Evolutionary conservation across 495 filamentous ascomycete genomes (phyloP).

Genomic region (Xylaria scruposa): DNA sequence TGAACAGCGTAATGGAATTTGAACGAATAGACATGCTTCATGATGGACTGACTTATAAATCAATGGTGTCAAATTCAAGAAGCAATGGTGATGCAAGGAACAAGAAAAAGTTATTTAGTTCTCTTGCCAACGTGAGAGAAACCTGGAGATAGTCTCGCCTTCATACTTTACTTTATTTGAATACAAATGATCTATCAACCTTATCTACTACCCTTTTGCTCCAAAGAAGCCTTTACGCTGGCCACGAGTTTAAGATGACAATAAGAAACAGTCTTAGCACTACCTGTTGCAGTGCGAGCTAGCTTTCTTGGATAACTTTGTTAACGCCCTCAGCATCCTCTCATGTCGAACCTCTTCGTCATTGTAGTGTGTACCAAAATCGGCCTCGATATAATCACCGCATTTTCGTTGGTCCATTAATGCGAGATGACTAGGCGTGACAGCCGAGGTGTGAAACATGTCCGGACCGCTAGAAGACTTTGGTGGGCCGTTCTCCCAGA

Average conservation of each 20-base stretch:
- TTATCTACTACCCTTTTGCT: background rate
- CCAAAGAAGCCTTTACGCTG: too few species aligned
- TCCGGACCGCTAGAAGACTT: background rate
- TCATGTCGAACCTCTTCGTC: background rate
- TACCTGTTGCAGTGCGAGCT: conserved; percentile 3
- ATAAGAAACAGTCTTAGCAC: background rate
- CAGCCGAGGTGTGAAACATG: background rate
- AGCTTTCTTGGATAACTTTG: background rate
- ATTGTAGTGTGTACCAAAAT: background rate
- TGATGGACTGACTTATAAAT: background rate
- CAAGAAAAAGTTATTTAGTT: background rate
- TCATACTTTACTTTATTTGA: background rate
- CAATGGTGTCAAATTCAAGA: background rate
- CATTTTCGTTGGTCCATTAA: background rate
- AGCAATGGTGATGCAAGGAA: background rate
- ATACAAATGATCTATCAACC: background rate
- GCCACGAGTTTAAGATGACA: background rate
- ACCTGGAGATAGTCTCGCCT: background rate
- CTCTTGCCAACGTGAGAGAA: background rate
- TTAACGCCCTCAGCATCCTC: background rate
- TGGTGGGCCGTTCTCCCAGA: background rate
- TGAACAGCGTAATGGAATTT: background rate
- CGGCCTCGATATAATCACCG: background rate
- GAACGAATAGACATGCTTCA: background rate
- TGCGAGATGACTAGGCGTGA: background rate